Evolutionary conservation across 805 yeast species (phyloP).

Genomic region (Scheffersomyces ergatensis): DNA sequence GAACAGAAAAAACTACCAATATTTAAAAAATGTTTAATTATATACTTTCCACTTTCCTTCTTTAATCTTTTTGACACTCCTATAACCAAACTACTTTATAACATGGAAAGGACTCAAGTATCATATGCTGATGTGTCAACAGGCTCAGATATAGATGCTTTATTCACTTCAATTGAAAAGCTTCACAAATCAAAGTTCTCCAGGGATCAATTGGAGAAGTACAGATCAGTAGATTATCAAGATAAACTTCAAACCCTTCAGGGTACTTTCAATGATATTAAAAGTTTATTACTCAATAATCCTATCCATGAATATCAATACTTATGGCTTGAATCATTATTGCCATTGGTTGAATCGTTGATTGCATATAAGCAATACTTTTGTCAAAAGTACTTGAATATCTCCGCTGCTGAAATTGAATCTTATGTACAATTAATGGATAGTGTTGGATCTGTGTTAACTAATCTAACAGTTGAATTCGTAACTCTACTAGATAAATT

Average conservation of each 20-base stretch:
- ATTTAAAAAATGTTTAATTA: no score
- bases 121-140: neutral
- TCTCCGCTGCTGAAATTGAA: conserved; percentile 4
- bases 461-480: neutral
- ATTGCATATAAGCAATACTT: conserved; percentile 5
- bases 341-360: conserved; percentile 6
- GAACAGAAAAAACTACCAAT: no score
- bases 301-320: conserved; percentile 10
- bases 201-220: conserved; percentile 1
- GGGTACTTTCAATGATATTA: conserved; percentile 14
- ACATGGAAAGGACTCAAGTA: no score
- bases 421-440: neutral
- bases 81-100: no score
- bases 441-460: neutral
- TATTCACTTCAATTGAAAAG: neutral
- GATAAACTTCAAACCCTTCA: conserved; percentile 7
- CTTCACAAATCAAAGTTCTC: neutral
- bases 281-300: conserved; percentile 9
- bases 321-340: conserved; percentile 18
- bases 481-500: neutral
- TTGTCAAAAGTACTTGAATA: conserved; percentile 1
- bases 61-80: no score
- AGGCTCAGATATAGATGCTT: neutral
- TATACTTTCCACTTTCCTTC: no score
- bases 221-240: neutral